phyloP scores from a whole-genome alignment of 176 grass and related monocot genomes.

The Phragmites australis region DNA sequence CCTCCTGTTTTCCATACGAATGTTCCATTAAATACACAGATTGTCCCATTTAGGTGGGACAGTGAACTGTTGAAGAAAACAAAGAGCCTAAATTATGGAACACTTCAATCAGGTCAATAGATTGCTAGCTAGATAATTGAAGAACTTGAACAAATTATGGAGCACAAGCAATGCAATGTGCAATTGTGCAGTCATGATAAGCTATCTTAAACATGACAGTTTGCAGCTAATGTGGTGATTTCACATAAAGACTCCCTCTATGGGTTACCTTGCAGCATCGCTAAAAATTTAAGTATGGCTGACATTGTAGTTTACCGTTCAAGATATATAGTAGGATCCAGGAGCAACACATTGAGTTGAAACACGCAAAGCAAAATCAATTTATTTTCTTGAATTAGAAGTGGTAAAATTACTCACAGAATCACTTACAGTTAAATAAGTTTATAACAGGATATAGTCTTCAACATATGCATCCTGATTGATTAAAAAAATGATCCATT shows the following conservation, averaged over 20 bases:
- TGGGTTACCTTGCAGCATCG: not conserved
- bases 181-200: not conserved
- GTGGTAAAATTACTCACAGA: not conserved
- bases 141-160: not conserved
- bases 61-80: not conserved
- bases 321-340: not conserved
- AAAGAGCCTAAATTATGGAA: not conserved
- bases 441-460: not conserved
- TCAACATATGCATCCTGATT: not conserved
- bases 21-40: not conserved
- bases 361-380: not conserved
- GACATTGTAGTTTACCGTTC: not conserved
- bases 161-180: not conserved
- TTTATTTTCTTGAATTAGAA: conserved; percentile 3
- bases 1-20: not conserved
- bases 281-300: not conserved
- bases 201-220: not conserved
- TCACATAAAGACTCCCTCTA: not conserved
- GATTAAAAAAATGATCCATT: conserved; percentile 44
- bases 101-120: not conserved
- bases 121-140: not conserved
- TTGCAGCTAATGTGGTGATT: not conserved
- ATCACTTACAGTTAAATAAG: not conserved
- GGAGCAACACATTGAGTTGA: not conserved
- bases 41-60: not conserved